Conservation (phyloP, 345 rosid genomes). For the Eucalyptus microcorys region DNA sequence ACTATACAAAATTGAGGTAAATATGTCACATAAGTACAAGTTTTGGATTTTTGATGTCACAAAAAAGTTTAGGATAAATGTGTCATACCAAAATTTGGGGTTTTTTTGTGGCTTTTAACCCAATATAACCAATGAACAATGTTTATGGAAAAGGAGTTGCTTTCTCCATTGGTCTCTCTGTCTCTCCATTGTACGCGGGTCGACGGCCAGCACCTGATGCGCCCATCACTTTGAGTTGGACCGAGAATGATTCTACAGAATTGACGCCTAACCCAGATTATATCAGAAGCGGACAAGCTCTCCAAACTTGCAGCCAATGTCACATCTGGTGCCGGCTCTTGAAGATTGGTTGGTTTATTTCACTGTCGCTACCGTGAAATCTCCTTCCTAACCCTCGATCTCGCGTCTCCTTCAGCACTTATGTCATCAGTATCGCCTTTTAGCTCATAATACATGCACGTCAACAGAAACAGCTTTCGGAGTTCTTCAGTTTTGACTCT, state of each 20-base stretch:
- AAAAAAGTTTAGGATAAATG: too few relatives aligned
- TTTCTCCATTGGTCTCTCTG: neutral
- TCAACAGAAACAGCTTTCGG: neutral
- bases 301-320: neutral
- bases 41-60: too few relatives aligned
- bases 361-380: neutral
- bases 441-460: neutral
- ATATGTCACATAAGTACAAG: rapidly evolving
- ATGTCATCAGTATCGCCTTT: neutral
- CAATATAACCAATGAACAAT: neutral
- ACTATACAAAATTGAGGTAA: too few relatives aligned
- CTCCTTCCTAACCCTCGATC: neutral
- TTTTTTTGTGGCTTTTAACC: too few relatives aligned
- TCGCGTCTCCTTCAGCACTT: neutral
- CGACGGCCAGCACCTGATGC: neutral
- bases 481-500: neutral
- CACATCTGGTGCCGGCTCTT: neutral
- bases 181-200: neutral
- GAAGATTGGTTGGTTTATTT: neutral
- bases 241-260: neutral
- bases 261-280: neutral
- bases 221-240: neutral
- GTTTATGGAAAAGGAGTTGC: neutral
- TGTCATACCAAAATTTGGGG: rapidly evolving
- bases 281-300: neutral